Base-by-base conservation (phyloP, 2,329 filamentous ascomycete genomes). In the Canariomyces notabilis region DNA sequence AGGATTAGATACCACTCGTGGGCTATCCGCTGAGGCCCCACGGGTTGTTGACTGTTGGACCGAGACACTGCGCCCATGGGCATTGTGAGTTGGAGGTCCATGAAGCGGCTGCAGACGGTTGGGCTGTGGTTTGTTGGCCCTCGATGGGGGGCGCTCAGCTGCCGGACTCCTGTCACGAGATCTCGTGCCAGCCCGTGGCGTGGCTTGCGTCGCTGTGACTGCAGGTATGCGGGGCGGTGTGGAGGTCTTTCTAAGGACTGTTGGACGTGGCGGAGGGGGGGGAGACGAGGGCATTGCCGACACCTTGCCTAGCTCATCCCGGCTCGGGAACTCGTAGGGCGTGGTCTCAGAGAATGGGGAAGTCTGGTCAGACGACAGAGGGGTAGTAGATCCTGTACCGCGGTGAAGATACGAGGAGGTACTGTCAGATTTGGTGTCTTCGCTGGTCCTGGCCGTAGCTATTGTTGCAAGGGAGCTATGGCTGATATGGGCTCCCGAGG, bases 11-110 rank as follows among this genome's bases (percentile, higher is more conserved):
- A 66, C 59, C 12, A 63, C 55, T 4, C 66, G 63, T 29, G 59
- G 37, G 19, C 48, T 37, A 33, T 67, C 53, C 57, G 59, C 37
- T 55, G 62, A 37, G 53, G 55, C 7, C 18, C 52, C 51, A 39
- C 64, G 61, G 12, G 54, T 49, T 5, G 58, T 53, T 2, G 68
- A 60, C 2, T 69, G 67, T 35, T 77, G 75, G 1, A 69, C 73
- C 9, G 75, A 77, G 21, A 67, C 67, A 55, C 73, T 74, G 45
- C 74, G 68, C 7, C 67, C 68, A 21, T 73, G 67, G 1, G 61
- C 31, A 5, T 37, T 39, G 1, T 48, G 35, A n/a, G 40, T 7
- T 11, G 55, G 48, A 1, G 55, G 46, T 6, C 21, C 15, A 20
- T 49, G 41, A 0, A 43, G 35, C 3, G 54, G 35, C 22, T 53